Percentiles rank a stretch among this genome's conserved stretches.
phyloP scores from a whole-genome alignment of 2,329 filamentous ascomycete species.

The Curvularia sp. region DNA sequence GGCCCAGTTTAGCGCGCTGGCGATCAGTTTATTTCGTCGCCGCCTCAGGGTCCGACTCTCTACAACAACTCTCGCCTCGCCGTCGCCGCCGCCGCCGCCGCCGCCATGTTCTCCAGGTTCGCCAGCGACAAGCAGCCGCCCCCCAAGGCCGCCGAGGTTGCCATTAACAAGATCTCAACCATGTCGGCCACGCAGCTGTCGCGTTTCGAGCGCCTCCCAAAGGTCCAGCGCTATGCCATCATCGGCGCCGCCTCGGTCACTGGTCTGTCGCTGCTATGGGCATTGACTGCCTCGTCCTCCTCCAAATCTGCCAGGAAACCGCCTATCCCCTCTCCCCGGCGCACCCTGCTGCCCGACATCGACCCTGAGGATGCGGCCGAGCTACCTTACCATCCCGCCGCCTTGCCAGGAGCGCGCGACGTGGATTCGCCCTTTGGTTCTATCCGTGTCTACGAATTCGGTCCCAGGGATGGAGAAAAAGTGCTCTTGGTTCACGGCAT shows the following conservation, averaged over 20 bases:
- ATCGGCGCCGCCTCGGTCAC: conserved; percentile 39
- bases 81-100: neutral
- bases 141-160: conserved; percentile 15
- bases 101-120: conserved; percentile 25
- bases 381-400: conserved; percentile 70
- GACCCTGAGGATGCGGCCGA: conserved; percentile 32
- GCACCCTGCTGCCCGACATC: conserved; percentile 36
- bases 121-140: conserved; percentile 26
- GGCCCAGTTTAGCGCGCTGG: conserved; percentile 23
- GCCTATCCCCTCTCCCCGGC: conserved; percentile 39
- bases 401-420: conserved; percentile 72
- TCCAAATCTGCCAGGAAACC: conserved; percentile 23
- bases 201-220: conserved; percentile 27
- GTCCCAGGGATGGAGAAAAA: conserved; percentile 72
- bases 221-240: conserved; percentile 27
- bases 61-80: conserved; percentile 28
- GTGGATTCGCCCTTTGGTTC: conserved; percentile 74
- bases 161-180: conserved; percentile 20
- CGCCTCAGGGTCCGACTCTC: conserved; percentile 23
- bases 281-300: conserved; percentile 28
- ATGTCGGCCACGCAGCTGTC: conserved; percentile 20
- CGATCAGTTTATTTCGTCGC: conserved; percentile 27
- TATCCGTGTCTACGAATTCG: conserved; percentile 81
- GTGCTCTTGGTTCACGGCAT: conserved; percentile 82
- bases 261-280: conserved; percentile 32